Evolutionary conservation across 2,329 filamentous ascomycete species (phyloP).

Genomic region (Orbilia quercus): DNA sequence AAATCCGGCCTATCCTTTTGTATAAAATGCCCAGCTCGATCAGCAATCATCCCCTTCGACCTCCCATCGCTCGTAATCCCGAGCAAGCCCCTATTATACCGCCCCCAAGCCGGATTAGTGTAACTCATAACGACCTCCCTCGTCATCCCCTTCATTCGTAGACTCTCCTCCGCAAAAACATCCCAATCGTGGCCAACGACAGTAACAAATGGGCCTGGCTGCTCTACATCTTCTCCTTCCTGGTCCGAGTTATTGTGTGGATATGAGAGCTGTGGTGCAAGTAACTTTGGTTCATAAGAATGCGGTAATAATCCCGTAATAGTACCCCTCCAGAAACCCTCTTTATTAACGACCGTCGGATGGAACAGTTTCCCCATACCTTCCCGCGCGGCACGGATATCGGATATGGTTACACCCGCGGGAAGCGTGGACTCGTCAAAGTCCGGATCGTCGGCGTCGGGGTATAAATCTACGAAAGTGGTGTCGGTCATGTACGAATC

Average conservation of each 20-base stretch:
- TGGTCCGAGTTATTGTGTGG: neutral
- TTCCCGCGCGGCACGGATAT: conserved; percentile 62
- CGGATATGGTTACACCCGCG: conserved; percentile 62
- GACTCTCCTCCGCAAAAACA: conserved; percentile 67
- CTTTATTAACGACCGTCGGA: conserved; percentile 67
- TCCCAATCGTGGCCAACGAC: conserved; percentile 70
- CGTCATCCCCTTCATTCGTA: conserved; percentile 61
- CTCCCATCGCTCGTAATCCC: conserved; percentile 64
- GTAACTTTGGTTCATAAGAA: conserved; percentile 65
- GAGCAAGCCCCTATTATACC: conserved; percentile 68
- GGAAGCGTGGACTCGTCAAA: conserved; percentile 66
- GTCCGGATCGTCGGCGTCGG: conserved; percentile 67
- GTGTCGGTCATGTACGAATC: conserved; percentile 71
- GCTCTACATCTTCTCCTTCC: neutral
- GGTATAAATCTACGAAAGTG: conserved; percentile 69
- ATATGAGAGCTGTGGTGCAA: conserved; percentile 59
- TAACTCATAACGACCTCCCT: conserved; percentile 66
- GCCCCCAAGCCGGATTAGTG: conserved; percentile 68
- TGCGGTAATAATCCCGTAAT: conserved; percentile 63
- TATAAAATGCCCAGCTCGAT: conserved; percentile 69
- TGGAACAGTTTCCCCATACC: conserved; percentile 65
- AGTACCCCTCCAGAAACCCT: conserved; percentile 67
- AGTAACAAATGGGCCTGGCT: conserved; percentile 64
- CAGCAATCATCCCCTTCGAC: conserved; percentile 66
- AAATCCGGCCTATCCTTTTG: conserved; percentile 68